phyloP scores from a whole-genome alignment of 257 asterid species.

The Solanum clarkiae region DNA sequence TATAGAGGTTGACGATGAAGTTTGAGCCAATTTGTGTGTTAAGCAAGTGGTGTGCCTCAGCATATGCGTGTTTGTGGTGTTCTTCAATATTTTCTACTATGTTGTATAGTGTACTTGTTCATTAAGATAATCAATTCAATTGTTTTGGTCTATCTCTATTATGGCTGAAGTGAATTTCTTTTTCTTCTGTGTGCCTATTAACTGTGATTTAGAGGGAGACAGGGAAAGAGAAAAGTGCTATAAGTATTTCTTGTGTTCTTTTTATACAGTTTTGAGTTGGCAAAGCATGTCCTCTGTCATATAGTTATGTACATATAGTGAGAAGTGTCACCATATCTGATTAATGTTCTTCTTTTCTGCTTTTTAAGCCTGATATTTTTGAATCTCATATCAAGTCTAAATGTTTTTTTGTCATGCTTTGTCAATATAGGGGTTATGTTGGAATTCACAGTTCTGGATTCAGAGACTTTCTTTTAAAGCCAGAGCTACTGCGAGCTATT shows the following conservation, averaged over 20 bases:
- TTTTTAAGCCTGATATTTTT: not conserved
- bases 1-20: not conserved
- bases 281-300: not conserved
- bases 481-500: constrained; percentile 39
- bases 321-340: not conserved
- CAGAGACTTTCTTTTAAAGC: constrained; percentile 39
- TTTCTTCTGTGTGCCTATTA: not conserved
- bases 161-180: not conserved
- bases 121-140: not conserved
- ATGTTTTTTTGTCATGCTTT: not conserved
- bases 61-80: not conserved
- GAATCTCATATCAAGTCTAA: not conserved
- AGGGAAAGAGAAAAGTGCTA: not conserved
- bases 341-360: not conserved
- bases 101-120: not conserved
- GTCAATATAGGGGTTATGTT: constrained; percentile 22
- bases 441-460: constrained; percentile 45
- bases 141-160: not conserved
- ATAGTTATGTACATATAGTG: not conserved
- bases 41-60: not conserved
- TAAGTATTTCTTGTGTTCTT: not conserved
- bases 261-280: not conserved
- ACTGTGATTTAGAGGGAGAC: not conserved
- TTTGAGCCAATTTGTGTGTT: not conserved
- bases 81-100: not conserved